Conservation (phyloP, 1,139 yeast genomes). For the Eremothecium coryli region DNA sequence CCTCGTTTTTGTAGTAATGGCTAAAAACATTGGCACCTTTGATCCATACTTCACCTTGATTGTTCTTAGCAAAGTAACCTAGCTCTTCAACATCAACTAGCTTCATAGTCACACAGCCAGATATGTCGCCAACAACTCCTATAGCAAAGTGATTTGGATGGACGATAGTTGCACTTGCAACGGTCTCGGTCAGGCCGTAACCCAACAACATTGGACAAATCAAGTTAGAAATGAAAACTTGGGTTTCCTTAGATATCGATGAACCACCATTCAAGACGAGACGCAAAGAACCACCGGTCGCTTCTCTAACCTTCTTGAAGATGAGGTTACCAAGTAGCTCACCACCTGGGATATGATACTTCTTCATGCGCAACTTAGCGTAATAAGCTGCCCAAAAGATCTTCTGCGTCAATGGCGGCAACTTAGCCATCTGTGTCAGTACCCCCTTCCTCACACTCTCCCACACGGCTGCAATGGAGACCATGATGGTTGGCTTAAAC, state of each 20-base stretch:
- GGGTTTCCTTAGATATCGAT: constrained; percentile 81
- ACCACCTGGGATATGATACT: constrained; percentile 67
- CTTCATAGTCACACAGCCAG: constrained; percentile 79
- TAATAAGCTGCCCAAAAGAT: constrained; percentile 84
- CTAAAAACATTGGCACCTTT: constrained; percentile 63
- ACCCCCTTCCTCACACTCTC: constrained; percentile 93
- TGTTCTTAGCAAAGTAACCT: constrained; percentile 81
- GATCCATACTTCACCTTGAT: constrained; percentile 87
- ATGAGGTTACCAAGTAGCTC: constrained; percentile 54
- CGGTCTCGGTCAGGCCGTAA: constrained; percentile 94
- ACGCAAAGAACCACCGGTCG: constrained; percentile 87
- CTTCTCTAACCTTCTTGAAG: constrained; percentile 83
- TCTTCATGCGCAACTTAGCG: constrained; percentile 54
- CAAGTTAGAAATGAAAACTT: constrained; percentile 63
- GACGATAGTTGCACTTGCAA: constrained; percentile 74
- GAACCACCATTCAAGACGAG: constrained; percentile 87
- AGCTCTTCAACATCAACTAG: constrained; percentile 88
- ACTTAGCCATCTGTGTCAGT: constrained; percentile 58
- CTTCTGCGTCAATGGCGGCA: constrained; percentile 62
- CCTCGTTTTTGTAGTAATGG: constrained; percentile 74
- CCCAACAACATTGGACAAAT: constrained; percentile 89
- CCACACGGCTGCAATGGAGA: constrained; percentile 99
- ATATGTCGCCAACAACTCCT: constrained; percentile 74
- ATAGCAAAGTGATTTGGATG: constrained; percentile 56
- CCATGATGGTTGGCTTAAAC: constrained; percentile 89